Base-by-base conservation (phyloP, 768 basidiomycete species). In the Tremella mesenterica region DNA sequence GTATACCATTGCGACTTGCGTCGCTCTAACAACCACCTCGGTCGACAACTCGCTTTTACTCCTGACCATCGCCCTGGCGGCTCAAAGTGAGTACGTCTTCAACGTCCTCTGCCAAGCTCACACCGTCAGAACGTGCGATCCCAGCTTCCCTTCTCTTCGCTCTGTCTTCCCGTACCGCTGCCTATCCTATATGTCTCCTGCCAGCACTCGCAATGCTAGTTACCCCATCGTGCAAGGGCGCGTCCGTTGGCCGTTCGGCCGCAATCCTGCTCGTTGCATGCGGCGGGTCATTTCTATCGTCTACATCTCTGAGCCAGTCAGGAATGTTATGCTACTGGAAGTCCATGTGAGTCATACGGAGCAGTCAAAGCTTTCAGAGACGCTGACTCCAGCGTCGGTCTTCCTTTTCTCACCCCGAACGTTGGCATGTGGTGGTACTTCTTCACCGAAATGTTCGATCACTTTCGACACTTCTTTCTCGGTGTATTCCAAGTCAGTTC, bases 391-490 rank as follows among this genome's bases (percentile, higher is more conserved):
- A 96, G 92, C 43, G 65, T 95, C 21, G 81, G 80, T 18, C 80
- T 95, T 8, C 85, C 86, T 1, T 92, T 95, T 69, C 74, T 97
- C 57, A 91, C 89, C 8, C 93, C 95, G 0, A 97, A 92, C 62
- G 82, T 87, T 3, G 93, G 95, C 1, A 75, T 96, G 26, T 90
- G 90, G 86, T 97, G 93, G 93, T 97, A 97, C 73, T 97, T 97
- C 76, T 96, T 97, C 75, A 96, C 90, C 10, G 93, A 97, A 71
- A 96, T 96, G 87, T 99, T 99, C 59, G 93, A 96, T 68, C 86
- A 97, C 69, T 99, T 96, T 77, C 78, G 95, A 27, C 82, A 85
- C 3, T 96, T 96, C 76, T 99, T 95, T 79, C 76, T 96, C 28
- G 85, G 91, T 79, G 87, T 86, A 16, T 97, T 96, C 73, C 86